Percentiles rank a stretch among this genome's conserved stretches.
These are phyloP conservation scores for Citrus maxima DNA, from an alignment of 345 rosid genomes.

Conservation along the genomic window DNA sequence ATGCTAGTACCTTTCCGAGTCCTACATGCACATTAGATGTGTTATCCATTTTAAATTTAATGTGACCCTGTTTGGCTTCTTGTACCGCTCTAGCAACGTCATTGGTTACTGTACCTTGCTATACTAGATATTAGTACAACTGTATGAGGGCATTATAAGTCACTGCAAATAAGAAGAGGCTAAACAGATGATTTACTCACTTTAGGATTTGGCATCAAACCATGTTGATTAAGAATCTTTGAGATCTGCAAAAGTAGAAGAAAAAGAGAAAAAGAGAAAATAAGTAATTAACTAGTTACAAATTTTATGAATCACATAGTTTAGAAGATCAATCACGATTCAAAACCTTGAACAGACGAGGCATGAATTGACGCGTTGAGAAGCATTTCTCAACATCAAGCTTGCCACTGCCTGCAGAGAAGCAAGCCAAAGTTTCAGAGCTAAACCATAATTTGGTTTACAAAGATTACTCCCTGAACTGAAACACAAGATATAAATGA, in stretches of 20 bases:
- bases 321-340: background rate
- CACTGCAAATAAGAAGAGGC: background rate
- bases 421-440: conserved; percentile 4
- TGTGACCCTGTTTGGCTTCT: conserved; percentile 71
- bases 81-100: conserved; percentile 72
- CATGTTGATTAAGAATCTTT: conserved; percentile 80
- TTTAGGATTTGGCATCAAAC: conserved; percentile 84
- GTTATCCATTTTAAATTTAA: conserved; percentile 89
- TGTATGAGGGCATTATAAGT: conserved; percentile 4
- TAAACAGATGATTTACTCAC: conserved; percentile 39
- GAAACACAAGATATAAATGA: background rate
- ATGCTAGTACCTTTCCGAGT: conserved; percentile 72
- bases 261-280: background rate
- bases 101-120: conserved; percentile 89
- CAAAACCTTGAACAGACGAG: conserved; percentile 76
- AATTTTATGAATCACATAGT: background rate
- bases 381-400: conserved; percentile 78
- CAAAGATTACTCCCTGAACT: background rate
- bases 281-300: background rate
- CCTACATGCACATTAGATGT: conserved; percentile 86
- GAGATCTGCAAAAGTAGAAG: conserved; percentile 52
- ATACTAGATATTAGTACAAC: conserved; percentile 20
- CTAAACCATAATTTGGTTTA: conserved; percentile 3
- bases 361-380: conserved; percentile 73
- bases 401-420: conserved; percentile 71